phyloP scores from a whole-genome alignment of 2,329 filamentous ascomycete species.

The Alternaria conjuncta region DNA sequence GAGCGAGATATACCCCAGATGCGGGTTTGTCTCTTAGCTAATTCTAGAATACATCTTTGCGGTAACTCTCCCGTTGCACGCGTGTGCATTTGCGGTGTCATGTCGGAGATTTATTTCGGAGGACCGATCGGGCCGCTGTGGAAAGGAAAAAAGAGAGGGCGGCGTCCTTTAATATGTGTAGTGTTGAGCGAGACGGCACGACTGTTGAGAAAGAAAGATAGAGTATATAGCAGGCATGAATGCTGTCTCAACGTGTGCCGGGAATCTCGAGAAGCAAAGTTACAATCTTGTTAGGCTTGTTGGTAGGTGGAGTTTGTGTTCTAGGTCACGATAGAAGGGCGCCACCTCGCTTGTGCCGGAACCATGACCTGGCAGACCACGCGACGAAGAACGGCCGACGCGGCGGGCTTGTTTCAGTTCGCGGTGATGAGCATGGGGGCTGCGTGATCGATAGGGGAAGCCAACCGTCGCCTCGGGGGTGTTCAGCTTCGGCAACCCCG shows the following conservation, averaged over 20 bases:
- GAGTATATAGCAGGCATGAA: not conserved
- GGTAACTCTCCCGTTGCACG: not conserved
- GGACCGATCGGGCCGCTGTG: not conserved
- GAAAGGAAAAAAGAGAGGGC: not conserved
- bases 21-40: not conserved
- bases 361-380: conserved; percentile 4
- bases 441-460: conserved; percentile 9
- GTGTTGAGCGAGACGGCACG: not conserved
- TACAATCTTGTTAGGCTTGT: not conserved
- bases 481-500: conserved; percentile 6
- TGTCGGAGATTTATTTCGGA: conserved; percentile 10
- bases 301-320: not conserved
- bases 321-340: conserved; percentile 5
- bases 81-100: conserved; percentile 5
- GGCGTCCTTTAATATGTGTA: not conserved
- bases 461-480: not conserved
- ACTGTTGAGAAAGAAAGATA: not conserved
- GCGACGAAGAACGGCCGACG: conserved; percentile 4
- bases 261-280: not conserved
- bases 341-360: conserved; percentile 9
- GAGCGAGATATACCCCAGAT: not conserved
- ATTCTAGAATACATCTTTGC: not conserved
- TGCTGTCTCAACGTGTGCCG: not conserved
- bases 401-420: conserved; percentile 14
- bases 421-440: conserved; percentile 2